Percentiles rank a stretch among this genome's conserved stretches.
Conservation (phyloP, 2,329 filamentous ascomycete genomes). For the Plenodomus biglobosus region DNA sequence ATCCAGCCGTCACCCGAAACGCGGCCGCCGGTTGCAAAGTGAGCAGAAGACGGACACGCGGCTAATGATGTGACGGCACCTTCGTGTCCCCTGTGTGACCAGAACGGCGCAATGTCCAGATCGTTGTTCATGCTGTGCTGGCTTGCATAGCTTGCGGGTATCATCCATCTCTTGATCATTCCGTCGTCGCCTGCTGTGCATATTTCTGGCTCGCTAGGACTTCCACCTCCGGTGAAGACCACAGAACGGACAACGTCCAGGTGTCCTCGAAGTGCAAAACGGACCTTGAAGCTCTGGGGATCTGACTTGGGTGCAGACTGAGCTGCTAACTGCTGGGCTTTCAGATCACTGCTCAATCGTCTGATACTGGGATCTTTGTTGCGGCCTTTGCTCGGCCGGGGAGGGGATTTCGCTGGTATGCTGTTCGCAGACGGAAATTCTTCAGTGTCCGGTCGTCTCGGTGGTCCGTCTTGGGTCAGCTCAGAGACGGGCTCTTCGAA, state of each 20-base stretch:
- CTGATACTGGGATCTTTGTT: slow-evolving; percentile 64
- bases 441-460: slow-evolving; percentile 78
- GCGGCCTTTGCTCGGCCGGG: slow-evolving; percentile 64
- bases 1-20: slow-evolving; percentile 95
- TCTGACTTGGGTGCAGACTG: slow-evolving; percentile 59
- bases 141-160: slow-evolving; percentile 75
- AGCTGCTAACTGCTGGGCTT: slow-evolving; percentile 55
- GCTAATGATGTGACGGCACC: slow-evolving; percentile 85
- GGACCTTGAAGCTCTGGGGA: slow-evolving; percentile 80
- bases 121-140: slow-evolving; percentile 67
- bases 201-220: slow-evolving; percentile 92
- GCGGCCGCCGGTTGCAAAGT: slow-evolving; percentile 85
- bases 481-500: slow-evolving; percentile 78
- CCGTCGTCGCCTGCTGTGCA: slow-evolving; percentile 96
- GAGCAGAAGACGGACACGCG: slow-evolving; percentile 82
- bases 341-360: slow-evolving; percentile 63
- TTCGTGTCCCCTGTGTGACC: slow-evolving; percentile 92
- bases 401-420: slow-evolving; percentile 77
- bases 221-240: slow-evolving; percentile 95
- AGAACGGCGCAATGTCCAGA: slow-evolving; percentile 88
- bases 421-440: slow-evolving; percentile 80
- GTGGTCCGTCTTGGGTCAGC: slow-evolving; percentile 53
- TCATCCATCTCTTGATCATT: slow-evolving; percentile 94
- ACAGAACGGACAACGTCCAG: slow-evolving; percentile 91
- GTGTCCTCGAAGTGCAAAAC: slow-evolving; percentile 88